These are phyloP conservation scores for Elaeagnus macrophylla DNA, from an alignment of 306 rosid genomes.

Conservation along the genomic window DNA sequence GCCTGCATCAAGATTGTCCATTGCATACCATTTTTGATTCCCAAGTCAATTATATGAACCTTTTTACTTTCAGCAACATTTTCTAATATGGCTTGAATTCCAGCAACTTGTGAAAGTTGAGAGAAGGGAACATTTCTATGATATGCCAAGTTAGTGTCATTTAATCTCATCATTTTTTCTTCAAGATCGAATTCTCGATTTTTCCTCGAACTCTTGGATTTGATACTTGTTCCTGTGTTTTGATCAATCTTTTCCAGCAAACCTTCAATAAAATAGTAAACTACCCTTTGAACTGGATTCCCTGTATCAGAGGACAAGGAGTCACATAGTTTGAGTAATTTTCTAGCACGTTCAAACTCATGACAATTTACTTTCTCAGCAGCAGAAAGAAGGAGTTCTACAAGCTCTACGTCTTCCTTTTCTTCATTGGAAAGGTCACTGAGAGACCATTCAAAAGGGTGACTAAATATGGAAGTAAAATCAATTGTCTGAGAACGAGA, in stretches of 20 bases:
- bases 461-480: constrained; percentile 14
- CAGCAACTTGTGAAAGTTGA: constrained; percentile 17
- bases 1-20: constrained; percentile 32
- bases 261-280: constrained; percentile 43
- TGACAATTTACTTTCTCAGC: constrained; percentile 48
- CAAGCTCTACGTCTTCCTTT: constrained; percentile 40
- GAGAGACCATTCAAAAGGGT: constrained; percentile 30
- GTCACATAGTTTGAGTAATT: constrained; percentile 33
- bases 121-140: constrained; percentile 22
- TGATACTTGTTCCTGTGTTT: constrained; percentile 39
- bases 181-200: constrained; percentile 15
- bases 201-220: constrained; percentile 7
- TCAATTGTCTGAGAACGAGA: constrained; percentile 19
- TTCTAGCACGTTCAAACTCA: constrained; percentile 31
- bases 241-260: constrained; percentile 33
- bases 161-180: constrained; percentile 10
- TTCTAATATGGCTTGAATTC: constrained; percentile 36
- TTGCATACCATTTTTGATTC: constrained; percentile 18
- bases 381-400: constrained; percentile 42
- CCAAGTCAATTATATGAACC: constrained; percentile 30
- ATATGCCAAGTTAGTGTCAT: constrained; percentile 22
- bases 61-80: constrained; percentile 18
- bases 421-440: constrained; percentile 39
- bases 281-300: constrained; percentile 36
- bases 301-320: constrained; percentile 32